A percentile compares a stretch with the other conserved stretches of the same genome.
Evolutionary conservation across 768 basidiomycete species (phyloP).

Genomic region (Russula emetica): DNA sequence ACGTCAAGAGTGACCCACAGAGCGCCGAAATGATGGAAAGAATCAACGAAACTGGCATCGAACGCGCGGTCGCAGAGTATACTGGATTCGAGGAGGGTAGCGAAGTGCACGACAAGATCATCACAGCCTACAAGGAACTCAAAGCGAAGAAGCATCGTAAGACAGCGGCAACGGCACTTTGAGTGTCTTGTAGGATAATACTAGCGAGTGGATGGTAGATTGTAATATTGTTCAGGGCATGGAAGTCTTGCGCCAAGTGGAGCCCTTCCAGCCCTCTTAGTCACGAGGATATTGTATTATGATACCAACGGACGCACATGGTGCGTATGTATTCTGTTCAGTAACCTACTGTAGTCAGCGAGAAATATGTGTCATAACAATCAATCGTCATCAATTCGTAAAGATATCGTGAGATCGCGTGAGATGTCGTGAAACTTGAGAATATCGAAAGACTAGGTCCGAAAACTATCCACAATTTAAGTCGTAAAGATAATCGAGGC

Average conservation of each 20-base stretch:
- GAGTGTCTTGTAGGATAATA: not conserved
- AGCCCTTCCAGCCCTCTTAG: too few species aligned
- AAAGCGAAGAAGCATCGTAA: not conserved
- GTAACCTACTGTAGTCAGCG: not conserved
- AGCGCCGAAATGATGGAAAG: conserved; percentile 34
- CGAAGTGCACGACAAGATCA: conserved; percentile 29
- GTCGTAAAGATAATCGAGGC: not conserved
- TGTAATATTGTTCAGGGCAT: too few species aligned
- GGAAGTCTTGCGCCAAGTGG: too few species aligned
- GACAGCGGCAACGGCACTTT: not conserved
- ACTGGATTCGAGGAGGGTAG: conserved; percentile 32
- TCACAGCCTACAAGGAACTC: conserved; percentile 29
- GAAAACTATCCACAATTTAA: not conserved
- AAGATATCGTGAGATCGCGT: conserved; percentile 10
- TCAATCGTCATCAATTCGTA: conserved; percentile 21
- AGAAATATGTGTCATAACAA: conserved; percentile 1
- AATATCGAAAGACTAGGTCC: not conserved
- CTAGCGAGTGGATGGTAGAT: not conserved
- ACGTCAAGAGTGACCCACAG: conserved; percentile 36
- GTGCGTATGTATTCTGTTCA: not conserved
- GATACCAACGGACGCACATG: not conserved
- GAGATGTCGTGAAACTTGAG: conserved; percentile 23
- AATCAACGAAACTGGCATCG: conserved; percentile 33
- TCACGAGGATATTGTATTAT: not conserved
- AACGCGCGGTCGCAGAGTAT: conserved; percentile 32